Evolutionary conservation across 495 filamentous ascomycete genomes (phyloP).

Genomic region (Podospora appendiculata): DNA sequence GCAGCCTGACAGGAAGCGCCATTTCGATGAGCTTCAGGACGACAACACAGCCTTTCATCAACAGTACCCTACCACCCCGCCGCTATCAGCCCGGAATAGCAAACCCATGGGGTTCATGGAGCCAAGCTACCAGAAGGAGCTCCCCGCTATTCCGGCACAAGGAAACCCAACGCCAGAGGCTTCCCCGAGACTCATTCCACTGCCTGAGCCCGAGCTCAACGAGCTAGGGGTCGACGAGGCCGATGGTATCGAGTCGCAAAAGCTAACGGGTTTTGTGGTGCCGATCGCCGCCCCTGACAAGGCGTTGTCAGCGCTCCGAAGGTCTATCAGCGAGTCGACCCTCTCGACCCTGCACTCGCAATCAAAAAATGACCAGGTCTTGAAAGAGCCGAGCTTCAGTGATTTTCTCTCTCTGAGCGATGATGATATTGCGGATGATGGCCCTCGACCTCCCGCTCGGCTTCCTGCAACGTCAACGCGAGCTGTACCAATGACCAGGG

Average conservation of each 20-base stretch:
- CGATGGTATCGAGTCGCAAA: neutral
- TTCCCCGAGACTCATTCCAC: constrained; percentile 16
- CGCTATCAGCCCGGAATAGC: constrained; percentile 11
- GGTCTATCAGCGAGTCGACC: constrained; percentile 2
- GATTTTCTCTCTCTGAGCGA: constrained; percentile 40
- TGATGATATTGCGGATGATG: constrained; percentile 37
- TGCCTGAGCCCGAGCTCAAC: constrained; percentile 1
- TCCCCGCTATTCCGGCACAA: neutral
- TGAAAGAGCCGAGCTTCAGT: constrained; percentile 34
- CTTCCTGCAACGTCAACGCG: neutral
- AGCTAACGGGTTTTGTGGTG: constrained; percentile 4
- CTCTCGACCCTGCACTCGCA: neutral
- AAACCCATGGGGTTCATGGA: neutral
- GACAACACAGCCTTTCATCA: neutral
- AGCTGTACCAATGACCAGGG: neutral
- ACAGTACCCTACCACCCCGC: constrained; percentile 6
- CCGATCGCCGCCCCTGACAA: neutral
- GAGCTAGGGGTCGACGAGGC: neutral
- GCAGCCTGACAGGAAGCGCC: constrained; percentile 6
- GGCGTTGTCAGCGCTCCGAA: too few species aligned
- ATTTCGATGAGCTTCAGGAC: neutral
- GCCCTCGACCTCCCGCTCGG: constrained; percentile 7
- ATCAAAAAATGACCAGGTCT: constrained; percentile 4
- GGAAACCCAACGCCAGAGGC: constrained; percentile 8
- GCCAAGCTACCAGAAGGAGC: neutral